These are phyloP conservation scores for Cucurbita pepo DNA, from an alignment of 306 rosid species.

Conservation along the genomic window DNA sequence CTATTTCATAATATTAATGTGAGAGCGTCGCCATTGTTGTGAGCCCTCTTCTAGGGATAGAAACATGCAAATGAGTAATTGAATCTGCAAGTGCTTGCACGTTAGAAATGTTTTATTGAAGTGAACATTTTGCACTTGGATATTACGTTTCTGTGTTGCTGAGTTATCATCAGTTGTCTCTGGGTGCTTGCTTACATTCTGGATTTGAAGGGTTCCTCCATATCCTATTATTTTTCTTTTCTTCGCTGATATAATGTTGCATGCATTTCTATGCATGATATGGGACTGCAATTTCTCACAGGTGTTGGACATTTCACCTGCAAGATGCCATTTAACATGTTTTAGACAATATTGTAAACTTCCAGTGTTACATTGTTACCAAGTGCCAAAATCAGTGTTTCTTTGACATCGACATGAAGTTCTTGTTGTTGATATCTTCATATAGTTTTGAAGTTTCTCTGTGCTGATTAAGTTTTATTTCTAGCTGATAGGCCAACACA, in stretches of 20 bases:
- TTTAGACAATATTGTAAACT: background rate
- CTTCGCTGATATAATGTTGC: background rate
- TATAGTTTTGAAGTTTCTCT: background rate
- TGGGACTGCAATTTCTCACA: background rate
- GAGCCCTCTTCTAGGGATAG: background rate
- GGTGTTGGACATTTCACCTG: background rate
- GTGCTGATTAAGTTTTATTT: background rate
- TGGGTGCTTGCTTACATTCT: background rate
- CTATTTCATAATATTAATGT: background rate
- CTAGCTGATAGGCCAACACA: background rate
- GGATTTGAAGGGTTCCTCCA: background rate
- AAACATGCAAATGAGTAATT: background rate
- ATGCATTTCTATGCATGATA: background rate
- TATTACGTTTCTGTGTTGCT: background rate
- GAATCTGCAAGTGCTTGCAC: background rate
- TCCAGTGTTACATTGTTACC: background rate
- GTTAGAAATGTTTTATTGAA: background rate
- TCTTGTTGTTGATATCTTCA: background rate
- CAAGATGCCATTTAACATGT: no score
- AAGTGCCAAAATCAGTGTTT: background rate
- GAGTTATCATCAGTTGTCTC: background rate
- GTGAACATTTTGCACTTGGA: background rate
- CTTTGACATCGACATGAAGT: background rate
- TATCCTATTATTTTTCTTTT: background rate
- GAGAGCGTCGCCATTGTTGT: slow-evolving; percentile 1